Conservation (phyloP, 2,329 filamentous ascomycete genomes). For the Myriosclerotinia scirpicola region DNA sequence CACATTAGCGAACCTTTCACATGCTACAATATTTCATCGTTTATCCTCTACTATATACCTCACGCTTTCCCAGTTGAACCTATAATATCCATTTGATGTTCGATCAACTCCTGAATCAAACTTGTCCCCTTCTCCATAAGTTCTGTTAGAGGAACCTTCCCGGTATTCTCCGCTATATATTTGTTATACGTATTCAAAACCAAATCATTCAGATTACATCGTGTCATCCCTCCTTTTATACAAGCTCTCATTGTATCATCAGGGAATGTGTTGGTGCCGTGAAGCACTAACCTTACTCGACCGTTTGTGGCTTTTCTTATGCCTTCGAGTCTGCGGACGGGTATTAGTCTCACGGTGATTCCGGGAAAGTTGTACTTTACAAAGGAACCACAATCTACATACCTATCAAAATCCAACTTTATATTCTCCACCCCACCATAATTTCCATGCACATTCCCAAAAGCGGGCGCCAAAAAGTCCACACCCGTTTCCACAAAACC, state of each 20-base stretch:
- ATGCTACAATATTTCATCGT: not conserved
- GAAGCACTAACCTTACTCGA: slow-evolving; percentile 51
- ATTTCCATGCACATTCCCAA: slow-evolving; percentile 67
- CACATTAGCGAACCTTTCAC: not conserved
- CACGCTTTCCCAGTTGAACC: slow-evolving; percentile 35
- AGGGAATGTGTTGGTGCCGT: slow-evolving; percentile 56
- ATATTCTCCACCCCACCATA: slow-evolving; percentile 48
- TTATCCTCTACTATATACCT: not conserved
- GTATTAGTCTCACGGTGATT: not conserved
- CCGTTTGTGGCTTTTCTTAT: slow-evolving; percentile 38
- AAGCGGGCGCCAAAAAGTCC: slow-evolving; percentile 65
- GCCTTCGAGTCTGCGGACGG: slow-evolving; percentile 21
- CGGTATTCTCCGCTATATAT: slow-evolving; percentile 31
- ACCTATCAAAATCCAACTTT: slow-evolving; percentile 44
- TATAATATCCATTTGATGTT: slow-evolving; percentile 36
- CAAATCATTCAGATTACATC: slow-evolving; percentile 38
- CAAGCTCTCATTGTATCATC: slow-evolving; percentile 51
- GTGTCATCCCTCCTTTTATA: slow-evolving; percentile 48
- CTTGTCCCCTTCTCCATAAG: slow-evolving; percentile 36
- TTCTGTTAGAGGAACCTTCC: slow-evolving; percentile 34
- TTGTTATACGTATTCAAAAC: slow-evolving; percentile 34
- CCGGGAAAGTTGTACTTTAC: not conserved
- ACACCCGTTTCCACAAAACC: slow-evolving; percentile 65
- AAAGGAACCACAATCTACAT: not conserved
- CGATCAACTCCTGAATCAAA: slow-evolving; percentile 34